These are phyloP conservation scores for Sporothrix protearum DNA, from an alignment of 2,329 filamentous ascomycete species.

Conservation along the genomic window DNA sequence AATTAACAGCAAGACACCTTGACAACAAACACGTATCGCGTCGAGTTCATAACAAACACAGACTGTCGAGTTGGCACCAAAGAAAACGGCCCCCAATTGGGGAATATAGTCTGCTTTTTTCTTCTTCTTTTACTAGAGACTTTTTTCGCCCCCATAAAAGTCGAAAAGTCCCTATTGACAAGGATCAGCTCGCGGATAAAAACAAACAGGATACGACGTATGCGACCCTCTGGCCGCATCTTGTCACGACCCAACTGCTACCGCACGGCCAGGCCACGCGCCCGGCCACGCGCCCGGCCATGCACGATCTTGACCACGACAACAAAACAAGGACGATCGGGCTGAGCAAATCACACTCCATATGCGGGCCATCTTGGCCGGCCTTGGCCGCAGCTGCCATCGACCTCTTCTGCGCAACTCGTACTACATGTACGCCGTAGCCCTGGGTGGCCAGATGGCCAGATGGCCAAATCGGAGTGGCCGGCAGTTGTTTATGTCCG, in stretches of 20 bases:
- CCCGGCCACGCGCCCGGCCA: too few relatives aligned
- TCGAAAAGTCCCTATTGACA: neutral
- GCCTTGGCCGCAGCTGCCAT: neutral
- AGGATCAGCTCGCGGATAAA: neutral
- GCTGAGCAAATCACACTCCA: neutral
- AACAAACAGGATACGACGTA: neutral
- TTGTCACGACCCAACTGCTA: too few relatives aligned
- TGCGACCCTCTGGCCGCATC: conserved; percentile 3
- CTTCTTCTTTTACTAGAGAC: neutral
- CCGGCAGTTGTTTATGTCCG: neutral
- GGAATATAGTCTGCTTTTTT: neutral
- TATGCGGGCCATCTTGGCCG: neutral
- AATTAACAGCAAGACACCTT: neutral
- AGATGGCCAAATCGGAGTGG: neutral
- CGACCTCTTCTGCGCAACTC: neutral
- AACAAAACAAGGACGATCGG: neutral
- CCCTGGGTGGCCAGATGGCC: too few relatives aligned
- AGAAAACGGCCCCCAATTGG: neutral
- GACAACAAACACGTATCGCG: neutral
- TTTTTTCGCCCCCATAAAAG: neutral
- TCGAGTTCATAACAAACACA: neutral
- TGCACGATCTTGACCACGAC: neutral
- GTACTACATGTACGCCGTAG: too few relatives aligned
- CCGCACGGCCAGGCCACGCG: too few relatives aligned
- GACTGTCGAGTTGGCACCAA: neutral